Evolutionary conservation across 805 yeast genomes (phyloP).

Genomic region (Candida parachauliodes): DNA sequence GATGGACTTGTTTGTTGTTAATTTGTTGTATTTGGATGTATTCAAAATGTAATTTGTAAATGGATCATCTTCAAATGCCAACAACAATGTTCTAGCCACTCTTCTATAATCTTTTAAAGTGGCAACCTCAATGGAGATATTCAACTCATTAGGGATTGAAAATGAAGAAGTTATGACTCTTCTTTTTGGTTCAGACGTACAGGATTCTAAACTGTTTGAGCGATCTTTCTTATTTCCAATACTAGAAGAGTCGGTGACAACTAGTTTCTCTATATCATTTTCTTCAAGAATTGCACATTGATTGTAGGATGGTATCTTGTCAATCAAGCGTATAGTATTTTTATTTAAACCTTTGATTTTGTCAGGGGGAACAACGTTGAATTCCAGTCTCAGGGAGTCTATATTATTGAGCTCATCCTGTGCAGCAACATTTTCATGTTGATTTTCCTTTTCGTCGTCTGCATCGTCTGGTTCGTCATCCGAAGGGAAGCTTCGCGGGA

Average conservation of each 20-base stretch:
- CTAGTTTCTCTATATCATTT: not conserved
- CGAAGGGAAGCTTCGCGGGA: conserved; percentile 1
- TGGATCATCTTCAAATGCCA: conserved; percentile 54
- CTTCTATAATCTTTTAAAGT: conserved; percentile 46
- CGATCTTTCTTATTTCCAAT: conserved; percentile 6
- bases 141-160: conserved; percentile 14
- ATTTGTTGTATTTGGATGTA: conserved; percentile 30
- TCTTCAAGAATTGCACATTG: not conserved
- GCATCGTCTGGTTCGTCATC: too few species aligned
- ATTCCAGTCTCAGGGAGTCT: conserved; percentile 12
- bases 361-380: conserved; percentile 8
- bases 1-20: conserved; percentile 10
- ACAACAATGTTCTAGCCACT: conserved; percentile 51
- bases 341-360: not conserved
- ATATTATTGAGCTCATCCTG: conserved; percentile 1
- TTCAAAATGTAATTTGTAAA: conserved; percentile 49
- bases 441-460: too few species aligned
- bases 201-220: conserved; percentile 6
- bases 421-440: too few species aligned
- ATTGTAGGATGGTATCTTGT: too few species aligned
- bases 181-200: conserved; percentile 1
- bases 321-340: not conserved
- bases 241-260: not conserved
- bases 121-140: conserved; percentile 17
- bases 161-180: conserved; percentile 6